Evolutionary conservation across 768 basidiomycete genomes (phyloP).

Genomic region (Suillus discolor): DNA sequence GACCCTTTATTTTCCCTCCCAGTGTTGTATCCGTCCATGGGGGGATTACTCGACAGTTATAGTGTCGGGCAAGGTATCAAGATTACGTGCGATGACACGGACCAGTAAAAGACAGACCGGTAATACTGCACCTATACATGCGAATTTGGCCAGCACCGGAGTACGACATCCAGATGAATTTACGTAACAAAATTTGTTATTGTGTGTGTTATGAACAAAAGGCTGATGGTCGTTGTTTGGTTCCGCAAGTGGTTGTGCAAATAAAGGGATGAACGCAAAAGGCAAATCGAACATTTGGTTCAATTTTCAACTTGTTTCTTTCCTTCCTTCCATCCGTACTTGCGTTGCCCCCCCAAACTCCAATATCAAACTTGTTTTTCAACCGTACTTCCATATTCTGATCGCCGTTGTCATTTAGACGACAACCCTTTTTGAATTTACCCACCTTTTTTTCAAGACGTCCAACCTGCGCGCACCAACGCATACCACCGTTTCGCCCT

Average conservation of each 20-base stretch:
- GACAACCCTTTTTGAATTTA: constrained; percentile 15
- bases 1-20: background rate
- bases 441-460: constrained; percentile 50
- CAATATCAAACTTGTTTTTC: constrained; percentile 18
- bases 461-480: constrained; percentile 63
- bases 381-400: background rate
- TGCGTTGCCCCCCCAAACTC: constrained; percentile 21
- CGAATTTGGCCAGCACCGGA: no score
- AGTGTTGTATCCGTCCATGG: background rate
- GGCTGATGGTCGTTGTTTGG: constrained; percentile 28
- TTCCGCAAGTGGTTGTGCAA: constrained; percentile 22
- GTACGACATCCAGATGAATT: background rate
- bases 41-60: background rate
- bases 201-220: background rate
- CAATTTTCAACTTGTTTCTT: constrained; percentile 29
- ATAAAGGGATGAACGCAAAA: constrained; percentile 20
- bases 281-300: constrained; percentile 32
- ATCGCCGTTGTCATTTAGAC: constrained; percentile 8
- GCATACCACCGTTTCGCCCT: constrained; percentile 76
- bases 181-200: background rate
- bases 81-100: background rate
- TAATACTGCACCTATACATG: no score
- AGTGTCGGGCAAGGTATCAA: background rate
- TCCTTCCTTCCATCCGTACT: background rate
- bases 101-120: no score